A percentile compares a stretch with the other conserved stretches of the same genome.
Conservation (phyloP, 2,329 filamentous ascomycete species). For the Pyrenophora tritici-repentis region DNA sequence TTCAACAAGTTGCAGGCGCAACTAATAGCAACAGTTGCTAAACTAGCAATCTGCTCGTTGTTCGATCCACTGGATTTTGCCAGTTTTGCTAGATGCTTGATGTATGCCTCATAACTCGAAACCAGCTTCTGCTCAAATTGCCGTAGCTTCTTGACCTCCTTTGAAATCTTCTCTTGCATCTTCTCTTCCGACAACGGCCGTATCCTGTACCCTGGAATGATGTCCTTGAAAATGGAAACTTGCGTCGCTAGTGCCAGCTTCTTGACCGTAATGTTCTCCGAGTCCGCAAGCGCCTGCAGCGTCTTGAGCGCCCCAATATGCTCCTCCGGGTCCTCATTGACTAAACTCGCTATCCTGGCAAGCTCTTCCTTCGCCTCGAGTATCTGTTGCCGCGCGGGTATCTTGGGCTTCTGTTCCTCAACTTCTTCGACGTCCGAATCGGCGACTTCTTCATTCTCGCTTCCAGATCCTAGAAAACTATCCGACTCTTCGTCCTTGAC, state of each 20-base stretch:
- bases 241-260: slow-evolving; percentile 88
- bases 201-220: slow-evolving; percentile 96
- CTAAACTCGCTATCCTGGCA: slow-evolving; percentile 75
- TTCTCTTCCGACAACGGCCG: slow-evolving; percentile 77
- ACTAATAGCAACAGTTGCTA: slow-evolving; percentile 78
- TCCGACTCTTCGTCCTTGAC: slow-evolving; percentile 62
- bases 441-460: slow-evolving; percentile 57
- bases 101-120: slow-evolving; percentile 80
- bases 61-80: slow-evolving; percentile 61
- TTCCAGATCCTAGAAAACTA: slow-evolving; percentile 65
- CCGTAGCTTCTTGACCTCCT: slow-evolving; percentile 82
- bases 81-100: slow-evolving; percentile 73
- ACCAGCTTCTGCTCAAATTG: slow-evolving; percentile 88
- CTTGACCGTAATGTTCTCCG: slow-evolving; percentile 72
- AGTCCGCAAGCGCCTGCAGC: slow-evolving; percentile 73
- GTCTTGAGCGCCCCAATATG: slow-evolving; percentile 79
- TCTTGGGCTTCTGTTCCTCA: slow-evolving; percentile 61
- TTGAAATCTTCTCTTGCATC: slow-evolving; percentile 79
- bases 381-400: slow-evolving; percentile 80
- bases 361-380: slow-evolving; percentile 88
- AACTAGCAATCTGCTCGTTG: slow-evolving; percentile 45
- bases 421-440: slow-evolving; percentile 48
- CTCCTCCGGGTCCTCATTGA: slow-evolving; percentile 94
- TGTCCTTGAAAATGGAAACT: slow-evolving; percentile 88
- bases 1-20: slow-evolving; percentile 83